phyloP scores from a whole-genome alignment of 139 green algal species.

The Penium margaritaceum region DNA sequence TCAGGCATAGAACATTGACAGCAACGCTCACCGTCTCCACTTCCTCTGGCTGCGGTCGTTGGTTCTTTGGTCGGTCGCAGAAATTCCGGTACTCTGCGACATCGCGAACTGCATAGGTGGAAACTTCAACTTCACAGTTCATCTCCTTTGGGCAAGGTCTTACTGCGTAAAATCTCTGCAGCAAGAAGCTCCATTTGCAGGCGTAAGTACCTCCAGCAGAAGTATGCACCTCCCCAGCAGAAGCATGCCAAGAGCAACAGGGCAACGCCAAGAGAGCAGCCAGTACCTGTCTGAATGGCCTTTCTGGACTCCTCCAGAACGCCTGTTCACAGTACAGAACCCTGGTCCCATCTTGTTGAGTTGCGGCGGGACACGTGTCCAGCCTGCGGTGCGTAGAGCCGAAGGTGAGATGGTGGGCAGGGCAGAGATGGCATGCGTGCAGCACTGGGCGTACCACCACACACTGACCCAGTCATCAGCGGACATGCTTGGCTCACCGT shows the following conservation, averaged over 20 bases:
- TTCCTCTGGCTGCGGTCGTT: conserved; percentile 18
- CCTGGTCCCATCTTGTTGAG: conserved; percentile 14
- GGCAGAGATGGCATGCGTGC: neutral
- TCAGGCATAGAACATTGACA: neutral
- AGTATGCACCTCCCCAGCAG: neutral
- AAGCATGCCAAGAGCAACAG: neutral
- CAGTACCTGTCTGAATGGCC: conserved; percentile 24
- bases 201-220: neutral
- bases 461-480: neutral
- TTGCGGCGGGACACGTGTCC: conserved; percentile 19
- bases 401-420: neutral
- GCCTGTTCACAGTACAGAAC: conserved; percentile 39
- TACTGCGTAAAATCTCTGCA: conserved; percentile 30
- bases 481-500: neutral
- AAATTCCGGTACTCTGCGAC: conserved; percentile 29
- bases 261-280: neutral
- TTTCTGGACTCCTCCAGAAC: conserved; percentile 24
- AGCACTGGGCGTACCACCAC: neutral
- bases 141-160: conserved; percentile 20
- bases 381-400: conserved; percentile 11
- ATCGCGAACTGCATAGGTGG: conserved; percentile 18
- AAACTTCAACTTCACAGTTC: conserved; percentile 37
- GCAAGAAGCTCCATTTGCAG: too few relatives aligned
- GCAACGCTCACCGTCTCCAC: neutral
- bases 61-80: conserved; percentile 30